Conservation (phyloP, 495 filamentous ascomycete species). For the Lasiosphaeria hispida region DNA sequence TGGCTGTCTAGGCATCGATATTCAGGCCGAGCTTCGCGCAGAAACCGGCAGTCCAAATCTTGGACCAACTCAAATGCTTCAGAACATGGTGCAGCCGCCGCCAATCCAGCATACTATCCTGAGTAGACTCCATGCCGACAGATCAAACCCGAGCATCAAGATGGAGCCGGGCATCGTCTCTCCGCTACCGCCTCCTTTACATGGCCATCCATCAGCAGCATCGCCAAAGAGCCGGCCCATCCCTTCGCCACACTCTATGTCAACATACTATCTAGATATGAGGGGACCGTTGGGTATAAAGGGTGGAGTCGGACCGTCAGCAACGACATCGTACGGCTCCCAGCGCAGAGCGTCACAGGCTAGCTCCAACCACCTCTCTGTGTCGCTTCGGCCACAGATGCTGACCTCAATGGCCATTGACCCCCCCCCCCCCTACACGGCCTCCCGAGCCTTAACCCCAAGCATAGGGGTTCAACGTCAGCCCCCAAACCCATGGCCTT, state of each 20-base stretch:
- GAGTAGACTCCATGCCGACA: slow-evolving; percentile 66
- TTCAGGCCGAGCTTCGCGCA: slow-evolving; percentile 87
- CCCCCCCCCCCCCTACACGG: slow-evolving; percentile 30
- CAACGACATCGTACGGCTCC: slow-evolving; percentile 68
- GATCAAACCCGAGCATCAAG: slow-evolving; percentile 69
- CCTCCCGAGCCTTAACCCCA: slow-evolving; percentile 20
- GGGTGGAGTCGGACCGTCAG: no score
- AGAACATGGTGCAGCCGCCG: slow-evolving; percentile 62
- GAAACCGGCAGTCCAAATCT: slow-evolving; percentile 77
- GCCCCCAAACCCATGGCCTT: no score
- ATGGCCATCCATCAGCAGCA: slow-evolving; percentile 46
- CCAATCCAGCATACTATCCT: slow-evolving; percentile 70
- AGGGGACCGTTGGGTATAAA: no score
- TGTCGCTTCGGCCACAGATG: slow-evolving; percentile 44
- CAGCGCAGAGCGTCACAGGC: slow-evolving; percentile 68
- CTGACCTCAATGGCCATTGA: slow-evolving; percentile 39
- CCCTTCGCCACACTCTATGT: slow-evolving; percentile 76
- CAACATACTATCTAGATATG: no score
- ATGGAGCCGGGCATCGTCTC: slow-evolving; percentile 56
- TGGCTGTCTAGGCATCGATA: slow-evolving; percentile 75
- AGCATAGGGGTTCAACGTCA: no score
- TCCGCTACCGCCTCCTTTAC: slow-evolving; percentile 51
- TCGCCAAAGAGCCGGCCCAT: slow-evolving; percentile 70
- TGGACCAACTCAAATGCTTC: slow-evolving; percentile 59
- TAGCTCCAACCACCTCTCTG: slow-evolving; percentile 52